Evolutionary conservation across 768 basidiomycete species (phyloP).

Genomic region (Chlorophyllum brunneum): DNA sequence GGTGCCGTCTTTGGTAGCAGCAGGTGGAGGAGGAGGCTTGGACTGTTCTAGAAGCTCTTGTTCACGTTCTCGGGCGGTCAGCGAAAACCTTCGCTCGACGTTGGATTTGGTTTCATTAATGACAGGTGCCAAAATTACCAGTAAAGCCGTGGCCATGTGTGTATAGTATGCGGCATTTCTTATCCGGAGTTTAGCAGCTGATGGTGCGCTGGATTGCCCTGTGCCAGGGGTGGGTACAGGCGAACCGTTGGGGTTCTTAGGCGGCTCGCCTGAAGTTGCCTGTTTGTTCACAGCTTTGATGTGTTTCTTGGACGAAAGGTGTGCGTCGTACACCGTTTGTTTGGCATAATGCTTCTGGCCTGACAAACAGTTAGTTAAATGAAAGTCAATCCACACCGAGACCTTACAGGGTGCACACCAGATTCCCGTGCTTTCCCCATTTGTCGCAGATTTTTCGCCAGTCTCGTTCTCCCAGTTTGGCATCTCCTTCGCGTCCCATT

Average conservation of each 20-base stretch:
- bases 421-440: constrained; percentile 56
- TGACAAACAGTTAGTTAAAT: constrained; percentile 26
- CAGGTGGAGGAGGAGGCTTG: constrained; percentile 42
- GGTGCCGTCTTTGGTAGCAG: constrained; percentile 39
- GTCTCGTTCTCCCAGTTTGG: constrained; percentile 69
- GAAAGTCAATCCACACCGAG: constrained; percentile 10
- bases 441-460: constrained; percentile 37
- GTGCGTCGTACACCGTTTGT: constrained; percentile 96
- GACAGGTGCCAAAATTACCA: constrained; percentile 57
- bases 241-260: constrained; percentile 57
- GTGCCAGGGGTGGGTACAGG: constrained; percentile 24
- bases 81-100: constrained; percentile 92
- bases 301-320: constrained; percentile 94
- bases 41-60: constrained; percentile 82
- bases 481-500: constrained; percentile 79
- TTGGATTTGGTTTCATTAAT: constrained; percentile 92
- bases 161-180: constrained; percentile 70
- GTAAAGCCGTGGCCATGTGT: constrained; percentile 62
- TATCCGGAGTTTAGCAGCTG: constrained; percentile 46
- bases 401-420: constrained; percentile 92
- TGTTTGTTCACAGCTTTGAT: constrained; percentile 84
- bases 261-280: constrained; percentile 41
- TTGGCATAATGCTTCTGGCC: constrained; percentile 95
- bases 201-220: constrained; percentile 23
- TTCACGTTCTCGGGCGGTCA: constrained; percentile 97